phyloP scores from a whole-genome alignment of 306 rosid species.

The Lithocarpus polystachyus region DNA sequence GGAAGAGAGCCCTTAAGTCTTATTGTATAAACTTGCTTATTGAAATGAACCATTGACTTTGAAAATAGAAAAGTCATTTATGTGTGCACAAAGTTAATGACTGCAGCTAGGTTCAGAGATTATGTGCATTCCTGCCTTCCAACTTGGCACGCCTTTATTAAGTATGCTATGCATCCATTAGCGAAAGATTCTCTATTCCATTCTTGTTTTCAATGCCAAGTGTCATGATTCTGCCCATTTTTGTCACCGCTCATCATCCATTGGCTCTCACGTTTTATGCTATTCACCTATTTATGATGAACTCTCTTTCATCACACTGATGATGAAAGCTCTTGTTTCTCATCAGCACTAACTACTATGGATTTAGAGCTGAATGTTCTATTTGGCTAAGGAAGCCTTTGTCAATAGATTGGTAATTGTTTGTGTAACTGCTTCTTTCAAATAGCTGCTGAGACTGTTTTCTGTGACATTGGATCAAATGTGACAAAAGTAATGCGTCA shows the following conservation, averaged over 20 bases:
- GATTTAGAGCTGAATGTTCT: neutral
- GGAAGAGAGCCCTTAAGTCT: neutral
- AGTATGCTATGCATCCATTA: neutral
- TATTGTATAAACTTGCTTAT: neutral
- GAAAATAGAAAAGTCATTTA: neutral
- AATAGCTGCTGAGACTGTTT: neutral
- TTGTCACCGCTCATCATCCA: neutral
- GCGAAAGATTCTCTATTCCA: neutral
- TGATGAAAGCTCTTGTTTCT: neutral
- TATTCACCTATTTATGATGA: neutral
- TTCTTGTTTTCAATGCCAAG: neutral
- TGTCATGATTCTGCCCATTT: neutral
- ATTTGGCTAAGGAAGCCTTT: neutral
- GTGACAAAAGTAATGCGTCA: neutral
- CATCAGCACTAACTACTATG: neutral
- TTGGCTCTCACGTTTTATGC: neutral
- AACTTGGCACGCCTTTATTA: neutral
- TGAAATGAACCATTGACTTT: neutral
- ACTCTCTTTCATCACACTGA: neutral
- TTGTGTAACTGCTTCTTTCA: neutral
- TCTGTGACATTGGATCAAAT: neutral
- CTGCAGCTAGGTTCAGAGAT: neutral
- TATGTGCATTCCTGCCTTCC: neutral
- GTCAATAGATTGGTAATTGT: neutral
- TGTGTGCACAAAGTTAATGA: neutral